Base-by-base conservation (phyloP, 2,329 filamentous ascomycete species). In the Stachybotrys echinatus region DNA sequence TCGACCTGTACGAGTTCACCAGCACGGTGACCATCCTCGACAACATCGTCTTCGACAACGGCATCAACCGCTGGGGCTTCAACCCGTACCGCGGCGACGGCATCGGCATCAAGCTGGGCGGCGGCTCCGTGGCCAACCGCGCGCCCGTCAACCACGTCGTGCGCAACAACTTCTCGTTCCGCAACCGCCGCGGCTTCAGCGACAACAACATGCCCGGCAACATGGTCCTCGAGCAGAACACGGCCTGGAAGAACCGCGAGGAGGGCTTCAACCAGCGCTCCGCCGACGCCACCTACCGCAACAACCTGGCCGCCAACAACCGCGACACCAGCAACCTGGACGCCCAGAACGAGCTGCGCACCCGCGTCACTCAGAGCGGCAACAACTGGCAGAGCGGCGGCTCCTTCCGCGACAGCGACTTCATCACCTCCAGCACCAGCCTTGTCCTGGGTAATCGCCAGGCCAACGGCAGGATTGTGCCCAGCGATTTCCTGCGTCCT, bases 231-330 rank as follows among this genome's bases (percentile, higher is more conserved):
- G 23, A 23, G 19, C 42, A 45, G 19, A 45, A 45, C 42, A 45
- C 42, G 6, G 21, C 42, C 6, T 45, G 42, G 42, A 45, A 45
- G 42, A 45, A 45, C 42, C 42, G 42, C 22, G 42, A 45, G 42
- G 42, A 45, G 42, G 42, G 42, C 42, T 45, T 45, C 42, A 45
- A 45, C 42, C 42, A 45, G 42, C 42, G 42, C 10, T 23, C 42
- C 8, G 42, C 42, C 42, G 19, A 45, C 22, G 42, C 42, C 22
- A 45, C 42, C 14, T 45, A 45, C 42, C 22, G 19, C 19, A 45
- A 45, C 22, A 45, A 23, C 42, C 42, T 45, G 12, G 42, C 42
- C 8, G 42, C 42, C 42, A 22, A 45, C 42, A 45, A 45, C 22
- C 20, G 20, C 21, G 42, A 23, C 23, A 22, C 42, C 20, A 45